phyloP scores from a whole-genome alignment of 2,329 filamentous ascomycete species.

The Colletotrichum spaethianum region DNA sequence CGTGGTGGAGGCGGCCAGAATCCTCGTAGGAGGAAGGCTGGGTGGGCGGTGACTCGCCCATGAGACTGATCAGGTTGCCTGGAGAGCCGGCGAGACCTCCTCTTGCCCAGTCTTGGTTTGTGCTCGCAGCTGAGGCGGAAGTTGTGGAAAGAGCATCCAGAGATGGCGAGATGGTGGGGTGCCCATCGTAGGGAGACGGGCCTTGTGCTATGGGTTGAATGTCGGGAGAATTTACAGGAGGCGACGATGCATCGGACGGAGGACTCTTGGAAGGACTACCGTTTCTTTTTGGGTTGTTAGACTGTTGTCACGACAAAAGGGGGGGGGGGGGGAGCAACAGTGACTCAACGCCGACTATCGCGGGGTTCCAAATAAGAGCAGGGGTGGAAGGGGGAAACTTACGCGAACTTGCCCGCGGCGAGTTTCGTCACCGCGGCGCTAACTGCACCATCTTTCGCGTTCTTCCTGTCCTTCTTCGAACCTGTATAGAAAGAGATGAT shows the following conservation, averaged over 20 bases:
- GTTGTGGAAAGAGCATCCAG: slow-evolving; percentile 64
- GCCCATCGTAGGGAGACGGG: slow-evolving; percentile 57
- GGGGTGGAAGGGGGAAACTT: slow-evolving; percentile 48
- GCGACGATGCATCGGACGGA: slow-evolving; percentile 51
- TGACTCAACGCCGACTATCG: slow-evolving; percentile 48
- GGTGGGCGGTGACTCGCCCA: slow-evolving; percentile 67
- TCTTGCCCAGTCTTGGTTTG: slow-evolving; percentile 62
- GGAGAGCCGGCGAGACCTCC: slow-evolving; percentile 64
- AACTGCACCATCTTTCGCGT: slow-evolving; percentile 68
- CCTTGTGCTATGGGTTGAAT: slow-evolving; percentile 56
- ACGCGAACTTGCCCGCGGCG: slow-evolving; percentile 66
- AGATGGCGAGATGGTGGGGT: slow-evolving; percentile 60
- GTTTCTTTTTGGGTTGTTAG: slow-evolving; percentile 46
- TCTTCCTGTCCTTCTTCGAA: slow-evolving; percentile 68
- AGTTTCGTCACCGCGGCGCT: slow-evolving; percentile 68
- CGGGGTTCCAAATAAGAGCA: slow-evolving; percentile 18
- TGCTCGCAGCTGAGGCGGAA: slow-evolving; percentile 64
- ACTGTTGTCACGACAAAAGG: slow-evolving; percentile 36
- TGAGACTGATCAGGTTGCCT: slow-evolving; percentile 66
- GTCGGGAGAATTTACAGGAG: slow-evolving; percentile 63
- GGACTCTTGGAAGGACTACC: slow-evolving; percentile 51
- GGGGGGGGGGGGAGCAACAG: slow-evolving; percentile 27
- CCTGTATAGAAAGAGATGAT: slow-evolving; percentile 45
- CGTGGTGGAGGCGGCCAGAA: slow-evolving; percentile 57
- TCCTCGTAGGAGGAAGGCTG: slow-evolving; percentile 68